These are phyloP conservation scores for Pichia sp. DNA, from an alignment of 1,139 yeast genomes.

Conservation along the genomic window DNA sequence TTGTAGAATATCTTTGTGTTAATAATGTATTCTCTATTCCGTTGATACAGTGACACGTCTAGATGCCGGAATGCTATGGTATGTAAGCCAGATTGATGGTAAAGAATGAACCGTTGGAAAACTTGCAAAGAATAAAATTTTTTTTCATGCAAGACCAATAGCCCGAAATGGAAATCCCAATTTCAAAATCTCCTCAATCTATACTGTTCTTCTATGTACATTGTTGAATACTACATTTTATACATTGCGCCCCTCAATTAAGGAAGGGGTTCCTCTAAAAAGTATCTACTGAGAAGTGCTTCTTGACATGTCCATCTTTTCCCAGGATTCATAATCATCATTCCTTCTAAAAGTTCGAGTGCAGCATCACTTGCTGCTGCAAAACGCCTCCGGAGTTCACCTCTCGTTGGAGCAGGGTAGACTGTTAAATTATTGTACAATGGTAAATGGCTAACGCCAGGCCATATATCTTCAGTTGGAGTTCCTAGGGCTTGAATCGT, in stretches of 20 bases:
- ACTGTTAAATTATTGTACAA: constrained; percentile 62
- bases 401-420: constrained; percentile 80
- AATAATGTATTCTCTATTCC: not conserved
- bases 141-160: too few relatives aligned
- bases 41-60: not conserved
- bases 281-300: constrained; percentile 64
- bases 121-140: too few relatives aligned
- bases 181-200: too few relatives aligned
- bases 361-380: constrained; percentile 91
- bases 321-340: constrained; percentile 76
- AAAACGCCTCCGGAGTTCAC: constrained; percentile 75
- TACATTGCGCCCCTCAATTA: constrained; percentile 9
- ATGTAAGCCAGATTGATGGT: not conserved
- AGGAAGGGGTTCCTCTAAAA: constrained; percentile 69
- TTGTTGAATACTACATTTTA: too few relatives aligned
- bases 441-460: constrained; percentile 76
- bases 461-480: constrained; percentile 91
- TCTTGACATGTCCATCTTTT: constrained; percentile 59
- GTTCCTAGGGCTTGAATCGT: constrained; percentile 95
- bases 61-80: not conserved
- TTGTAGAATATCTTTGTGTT: too few relatives aligned
- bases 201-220: too few relatives aligned
- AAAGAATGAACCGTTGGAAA: too few relatives aligned
- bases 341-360: constrained; percentile 60
- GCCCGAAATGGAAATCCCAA: too few relatives aligned